A percentile compares a stretch with the other conserved stretches of the same genome.
Evolutionary conservation across 495 filamentous ascomycete genomes (phyloP).

Genomic region (Podospora comata): DNA sequence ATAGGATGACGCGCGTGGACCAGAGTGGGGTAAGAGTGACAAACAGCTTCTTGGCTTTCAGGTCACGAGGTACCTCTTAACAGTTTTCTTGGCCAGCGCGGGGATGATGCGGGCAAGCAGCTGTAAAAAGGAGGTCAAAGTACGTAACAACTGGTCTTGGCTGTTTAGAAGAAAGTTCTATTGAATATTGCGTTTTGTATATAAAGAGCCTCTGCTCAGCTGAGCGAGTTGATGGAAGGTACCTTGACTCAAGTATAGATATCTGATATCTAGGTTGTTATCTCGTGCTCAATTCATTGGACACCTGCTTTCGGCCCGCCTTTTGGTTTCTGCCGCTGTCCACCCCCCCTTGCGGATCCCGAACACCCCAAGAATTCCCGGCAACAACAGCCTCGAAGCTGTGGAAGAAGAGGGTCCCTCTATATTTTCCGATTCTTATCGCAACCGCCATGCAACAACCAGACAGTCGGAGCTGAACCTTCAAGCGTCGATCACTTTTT

Average conservation of each 20-base stretch:
- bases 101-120: not conserved
- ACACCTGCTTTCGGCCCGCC: conserved; percentile 1
- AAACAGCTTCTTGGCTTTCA: conserved; percentile 10
- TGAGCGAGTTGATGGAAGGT: not conserved
- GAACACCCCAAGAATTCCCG: conserved; percentile 22
- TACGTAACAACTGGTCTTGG: not conserved
- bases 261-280: not conserved
- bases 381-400: conserved; percentile 13
- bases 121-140: not conserved
- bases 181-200: not conserved
- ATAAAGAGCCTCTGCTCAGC: not conserved
- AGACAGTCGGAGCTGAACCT: not conserved
- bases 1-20: conserved; percentile 5
- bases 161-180: not conserved
- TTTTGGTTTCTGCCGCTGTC: conserved; percentile 15
- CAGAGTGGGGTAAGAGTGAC: conserved; percentile 8
- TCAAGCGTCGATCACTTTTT: conserved; percentile 1
- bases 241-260: not conserved
- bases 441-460: conserved; percentile 18
- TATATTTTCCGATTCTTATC: conserved; percentile 7
- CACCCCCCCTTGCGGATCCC: conserved; percentile 7
- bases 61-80: conserved; percentile 10
- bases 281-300: not conserved
- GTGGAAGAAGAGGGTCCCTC: conserved; percentile 4
- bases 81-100: not conserved